These are phyloP conservation scores for Ensete glaucum DNA, from an alignment of 176 grass and related monocot genomes.

Conservation along the genomic window DNA sequence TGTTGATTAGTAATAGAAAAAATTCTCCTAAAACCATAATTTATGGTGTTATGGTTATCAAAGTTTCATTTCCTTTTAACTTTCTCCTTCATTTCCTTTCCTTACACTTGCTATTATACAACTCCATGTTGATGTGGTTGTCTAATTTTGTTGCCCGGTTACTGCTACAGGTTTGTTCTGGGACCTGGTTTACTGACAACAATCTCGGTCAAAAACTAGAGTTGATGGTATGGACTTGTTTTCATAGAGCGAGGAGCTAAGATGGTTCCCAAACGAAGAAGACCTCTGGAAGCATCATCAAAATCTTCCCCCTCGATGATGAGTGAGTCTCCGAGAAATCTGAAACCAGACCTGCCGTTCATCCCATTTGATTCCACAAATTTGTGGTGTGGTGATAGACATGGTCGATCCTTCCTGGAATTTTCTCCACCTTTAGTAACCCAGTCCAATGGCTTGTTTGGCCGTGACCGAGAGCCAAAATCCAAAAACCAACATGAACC, in stretches of 20 bases:
- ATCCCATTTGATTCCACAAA: background rate
- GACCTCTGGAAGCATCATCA: background rate
- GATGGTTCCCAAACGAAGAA: background rate
- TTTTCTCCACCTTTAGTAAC: background rate
- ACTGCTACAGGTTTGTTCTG: no score
- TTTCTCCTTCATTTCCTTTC: no score
- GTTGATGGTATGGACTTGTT: no score
- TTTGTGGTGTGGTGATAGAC: background rate
- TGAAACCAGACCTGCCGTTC: background rate
- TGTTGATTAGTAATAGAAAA: no score
- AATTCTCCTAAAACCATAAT: no score
- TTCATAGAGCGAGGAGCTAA: background rate
- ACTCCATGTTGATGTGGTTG: no score
- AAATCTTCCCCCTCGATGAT: background rate
- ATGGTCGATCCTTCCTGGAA: slow-evolving; percentile 2
- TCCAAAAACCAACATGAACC: background rate
- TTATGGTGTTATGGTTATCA: no score
- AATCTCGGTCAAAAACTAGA: no score
- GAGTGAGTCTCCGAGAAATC: background rate
- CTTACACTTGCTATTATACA: no score
- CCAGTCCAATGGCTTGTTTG: slow-evolving; percentile 6
- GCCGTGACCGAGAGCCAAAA: background rate
- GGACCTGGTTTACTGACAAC: no score
- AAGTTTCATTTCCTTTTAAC: no score
- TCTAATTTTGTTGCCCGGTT: no score